These are phyloP conservation scores for Torulaspora microellipsoides DNA, from an alignment of 805 yeast species.

Conservation along the genomic window DNA sequence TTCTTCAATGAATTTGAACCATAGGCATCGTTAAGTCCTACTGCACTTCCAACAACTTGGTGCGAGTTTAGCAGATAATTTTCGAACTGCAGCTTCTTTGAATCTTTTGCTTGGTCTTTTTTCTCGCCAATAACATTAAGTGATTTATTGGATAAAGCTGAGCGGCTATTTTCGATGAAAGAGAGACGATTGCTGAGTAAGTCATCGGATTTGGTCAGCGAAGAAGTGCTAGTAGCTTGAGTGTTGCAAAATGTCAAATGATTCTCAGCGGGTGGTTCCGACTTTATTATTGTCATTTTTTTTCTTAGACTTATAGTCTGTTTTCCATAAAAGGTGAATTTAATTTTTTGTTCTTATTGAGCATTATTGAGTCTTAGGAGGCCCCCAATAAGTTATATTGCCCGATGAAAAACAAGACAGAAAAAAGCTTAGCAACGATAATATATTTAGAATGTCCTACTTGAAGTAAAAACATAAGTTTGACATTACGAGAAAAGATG, in stretches of 20 bases:
- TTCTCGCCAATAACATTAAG: constrained; percentile 7
- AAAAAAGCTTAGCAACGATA: no score
- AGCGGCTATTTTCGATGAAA: constrained; percentile 18
- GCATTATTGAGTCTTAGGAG: no score
- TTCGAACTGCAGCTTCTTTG: constrained; percentile 10
- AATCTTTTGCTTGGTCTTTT: constrained; percentile 6
- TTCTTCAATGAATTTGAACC: neutral
- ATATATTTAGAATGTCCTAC: no score
- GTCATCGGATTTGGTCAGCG: neutral
- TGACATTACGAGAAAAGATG: no score
- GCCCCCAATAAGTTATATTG: no score
- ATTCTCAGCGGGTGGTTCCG: constrained; percentile 8
- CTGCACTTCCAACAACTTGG: neutral
- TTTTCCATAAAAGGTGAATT: neutral
- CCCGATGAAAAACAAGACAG: no score
- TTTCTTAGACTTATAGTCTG: neutral
- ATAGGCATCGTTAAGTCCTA: neutral
- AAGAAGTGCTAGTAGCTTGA: neutral
- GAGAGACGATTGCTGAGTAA: neutral
- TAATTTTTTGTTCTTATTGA: neutral
- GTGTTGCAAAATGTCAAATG: neutral
- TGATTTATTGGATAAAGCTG: constrained; percentile 18
- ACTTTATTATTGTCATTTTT: constrained; percentile 12
- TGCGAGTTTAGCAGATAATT: constrained; percentile 10
- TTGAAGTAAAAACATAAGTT: no score